phyloP scores from a whole-genome alignment of 352 stramenopile genomes.

The Phytophthora vignae region DNA sequence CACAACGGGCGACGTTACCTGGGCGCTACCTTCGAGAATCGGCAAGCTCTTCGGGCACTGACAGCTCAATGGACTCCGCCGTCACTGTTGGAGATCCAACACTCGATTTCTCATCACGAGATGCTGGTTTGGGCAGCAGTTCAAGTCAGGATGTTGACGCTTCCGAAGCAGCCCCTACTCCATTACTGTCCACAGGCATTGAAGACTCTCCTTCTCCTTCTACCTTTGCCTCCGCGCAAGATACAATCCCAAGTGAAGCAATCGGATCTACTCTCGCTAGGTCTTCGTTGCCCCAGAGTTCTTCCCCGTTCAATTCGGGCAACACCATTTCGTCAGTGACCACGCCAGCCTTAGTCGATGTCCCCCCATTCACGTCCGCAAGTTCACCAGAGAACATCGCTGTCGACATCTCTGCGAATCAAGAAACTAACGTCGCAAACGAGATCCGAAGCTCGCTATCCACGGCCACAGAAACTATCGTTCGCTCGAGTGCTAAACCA shows the following conservation, averaged over 20 bases:
- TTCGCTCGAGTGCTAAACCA: neutral
- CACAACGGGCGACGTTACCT: slow-evolving; percentile 5
- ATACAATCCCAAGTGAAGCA: neutral
- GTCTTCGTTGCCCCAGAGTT: slow-evolving; percentile 3
- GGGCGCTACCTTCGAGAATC: slow-evolving; percentile 5
- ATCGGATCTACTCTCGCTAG: neutral
- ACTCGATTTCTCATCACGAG: neutral
- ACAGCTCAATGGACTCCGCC: slow-evolving; percentile 1
- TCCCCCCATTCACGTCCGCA: neutral
- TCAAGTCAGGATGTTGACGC: slow-evolving; percentile 2
- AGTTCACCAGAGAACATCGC: neutral
- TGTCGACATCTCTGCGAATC: neutral
- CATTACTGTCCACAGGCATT: neutral
- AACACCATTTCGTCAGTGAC: neutral
- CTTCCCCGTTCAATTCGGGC: neutral
- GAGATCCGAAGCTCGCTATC: neutral
- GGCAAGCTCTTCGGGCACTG: slow-evolving; percentile 2
- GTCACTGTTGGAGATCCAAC: slow-evolving; percentile 15
- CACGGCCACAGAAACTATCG: neutral
- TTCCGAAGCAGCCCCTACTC: neutral
- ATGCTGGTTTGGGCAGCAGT: neutral
- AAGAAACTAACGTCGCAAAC: neutral
- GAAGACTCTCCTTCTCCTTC: neutral
- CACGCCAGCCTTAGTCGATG: neutral
- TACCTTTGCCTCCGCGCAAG: neutral